These are phyloP conservation scores for Trypanosoma boissoni DNA, from an alignment of 208 protist species.

Conservation along the genomic window DNA sequence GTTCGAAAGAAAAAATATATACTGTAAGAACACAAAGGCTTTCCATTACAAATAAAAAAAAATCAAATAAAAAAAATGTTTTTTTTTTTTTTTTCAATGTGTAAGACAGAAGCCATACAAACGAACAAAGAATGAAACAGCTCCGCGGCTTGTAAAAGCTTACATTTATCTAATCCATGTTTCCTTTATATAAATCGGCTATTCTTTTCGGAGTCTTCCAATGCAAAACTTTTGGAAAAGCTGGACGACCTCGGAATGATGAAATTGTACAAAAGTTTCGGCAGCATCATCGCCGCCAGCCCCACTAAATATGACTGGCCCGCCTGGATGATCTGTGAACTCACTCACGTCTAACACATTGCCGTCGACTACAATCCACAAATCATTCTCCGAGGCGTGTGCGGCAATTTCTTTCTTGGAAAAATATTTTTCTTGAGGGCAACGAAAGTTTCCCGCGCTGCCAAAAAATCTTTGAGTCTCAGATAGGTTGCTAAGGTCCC, in stretches of 20 bases:
- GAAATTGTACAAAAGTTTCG: slow-evolving; percentile 50
- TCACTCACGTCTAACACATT: slow-evolving; percentile 73
- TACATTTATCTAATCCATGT: no score
- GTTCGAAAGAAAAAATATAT: background rate
- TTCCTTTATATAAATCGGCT: no score
- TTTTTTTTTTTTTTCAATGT: no score
- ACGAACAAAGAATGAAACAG: slow-evolving; percentile 17
- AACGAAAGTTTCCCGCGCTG: slow-evolving; percentile 34
- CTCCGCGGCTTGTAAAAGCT: no score
- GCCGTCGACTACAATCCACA: slow-evolving; percentile 73
- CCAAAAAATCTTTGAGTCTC: slow-evolving; percentile 30
- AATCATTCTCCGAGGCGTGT: slow-evolving; percentile 39
- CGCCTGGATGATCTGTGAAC: slow-evolving; percentile 68
- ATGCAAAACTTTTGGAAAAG: slow-evolving; percentile 67
- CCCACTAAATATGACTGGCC: slow-evolving; percentile 47
- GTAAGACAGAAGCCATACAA: background rate
- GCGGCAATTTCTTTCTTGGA: slow-evolving; percentile 45
- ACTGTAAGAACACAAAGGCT: no score
- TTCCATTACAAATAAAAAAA: background rate
- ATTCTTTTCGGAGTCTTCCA: slow-evolving; percentile 31
- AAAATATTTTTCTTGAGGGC: slow-evolving; percentile 41
- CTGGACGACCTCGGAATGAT: slow-evolving; percentile 37
- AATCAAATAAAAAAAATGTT: background rate
- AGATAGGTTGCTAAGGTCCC: background rate
- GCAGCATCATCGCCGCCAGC: slow-evolving; percentile 62